A percentile compares a stretch with the other conserved stretches of the same genome.
Evolutionary conservation across 2,329 filamentous ascomycete genomes (phyloP).

Genomic region (Venturia aucupariae): DNA sequence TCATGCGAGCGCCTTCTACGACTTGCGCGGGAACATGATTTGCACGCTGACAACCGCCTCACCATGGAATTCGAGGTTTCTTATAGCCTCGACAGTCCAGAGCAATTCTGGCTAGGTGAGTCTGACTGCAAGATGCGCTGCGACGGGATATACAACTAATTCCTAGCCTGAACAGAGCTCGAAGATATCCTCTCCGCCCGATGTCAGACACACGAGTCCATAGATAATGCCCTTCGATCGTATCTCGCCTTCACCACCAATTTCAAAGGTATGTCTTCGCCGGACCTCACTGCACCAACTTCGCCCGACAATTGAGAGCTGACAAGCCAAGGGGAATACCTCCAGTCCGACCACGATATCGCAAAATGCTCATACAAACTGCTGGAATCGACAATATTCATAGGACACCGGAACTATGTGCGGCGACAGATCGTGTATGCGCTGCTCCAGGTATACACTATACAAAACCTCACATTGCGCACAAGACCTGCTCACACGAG

Average conservation of each 20-base stretch:
- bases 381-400: slow-evolving; percentile 66
- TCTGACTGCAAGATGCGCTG: slow-evolving; percentile 15
- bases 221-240: slow-evolving; percentile 77
- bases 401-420: slow-evolving; percentile 70
- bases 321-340: slow-evolving; percentile 50
- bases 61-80: slow-evolving; percentile 59
- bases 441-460: slow-evolving; percentile 54
- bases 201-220: slow-evolving; percentile 53
- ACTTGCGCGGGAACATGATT: slow-evolving; percentile 1
- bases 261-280: slow-evolving; percentile 48
- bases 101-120: slow-evolving; percentile 84
- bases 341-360: slow-evolving; percentile 69
- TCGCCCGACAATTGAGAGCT: slow-evolving; percentile 12
- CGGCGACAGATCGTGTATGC: slow-evolving; percentile 88
- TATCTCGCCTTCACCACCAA: slow-evolving; percentile 72
- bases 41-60: not conserved
- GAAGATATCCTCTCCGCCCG: slow-evolving; percentile 53
- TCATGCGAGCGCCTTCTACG: not conserved
- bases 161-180: slow-evolving; percentile 43
- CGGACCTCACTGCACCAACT: slow-evolving; percentile 11
- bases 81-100: slow-evolving; percentile 64
- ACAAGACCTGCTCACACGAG: slow-evolving; percentile 1
- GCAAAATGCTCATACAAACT: slow-evolving; percentile 72
- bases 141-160: slow-evolving; percentile 13
- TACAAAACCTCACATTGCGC: slow-evolving; percentile 23